A percentile compares a stretch with the other conserved stretches of the same genome.
Evolutionary conservation across 805 yeast genomes (phyloP).

Genomic region (Ogataea sp.): DNA sequence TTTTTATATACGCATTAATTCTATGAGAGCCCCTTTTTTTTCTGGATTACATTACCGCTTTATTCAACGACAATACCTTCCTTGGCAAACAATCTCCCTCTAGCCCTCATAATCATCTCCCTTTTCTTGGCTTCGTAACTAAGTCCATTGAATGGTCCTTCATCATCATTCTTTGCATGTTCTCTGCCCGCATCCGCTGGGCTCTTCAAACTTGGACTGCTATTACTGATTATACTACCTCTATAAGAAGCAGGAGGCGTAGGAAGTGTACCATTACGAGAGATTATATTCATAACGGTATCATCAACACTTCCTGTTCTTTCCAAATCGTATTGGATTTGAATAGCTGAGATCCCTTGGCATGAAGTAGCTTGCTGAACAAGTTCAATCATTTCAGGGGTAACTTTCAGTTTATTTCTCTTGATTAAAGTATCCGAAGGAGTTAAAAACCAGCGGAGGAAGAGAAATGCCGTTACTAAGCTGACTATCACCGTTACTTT

Average conservation of each 20-base stretch:
- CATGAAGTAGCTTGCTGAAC: constrained; percentile 82
- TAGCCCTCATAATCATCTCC: constrained; percentile 54
- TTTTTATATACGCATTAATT: no score
- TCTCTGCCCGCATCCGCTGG: no score
- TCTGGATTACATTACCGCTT: no score
- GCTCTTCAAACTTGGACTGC: no score
- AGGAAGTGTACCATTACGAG: constrained; percentile 55
- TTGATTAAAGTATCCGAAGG: constrained; percentile 26
- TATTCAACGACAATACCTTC: constrained; percentile 7
- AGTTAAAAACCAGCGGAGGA: constrained; percentile 58
- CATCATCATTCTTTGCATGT: no score
- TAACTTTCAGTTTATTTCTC: constrained; percentile 36
- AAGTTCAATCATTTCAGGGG: constrained; percentile 71
- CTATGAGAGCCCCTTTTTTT: no score
- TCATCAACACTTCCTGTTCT: constrained; percentile 73
- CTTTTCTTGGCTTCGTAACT: constrained; percentile 39
- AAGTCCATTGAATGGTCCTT: constrained; percentile 32
- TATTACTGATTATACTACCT: background rate
- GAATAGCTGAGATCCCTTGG: constrained; percentile 44
- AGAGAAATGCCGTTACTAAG: constrained; percentile 44
- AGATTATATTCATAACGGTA: constrained; percentile 67
- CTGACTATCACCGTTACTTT: constrained; percentile 42
- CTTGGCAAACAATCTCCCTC: constrained; percentile 38
- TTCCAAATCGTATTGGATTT: constrained; percentile 66
- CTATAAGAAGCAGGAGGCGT: constrained; percentile 34